Conservation (phyloP, 1,284 basidiomycete species). For the Rhizoctonia solani region DNA sequence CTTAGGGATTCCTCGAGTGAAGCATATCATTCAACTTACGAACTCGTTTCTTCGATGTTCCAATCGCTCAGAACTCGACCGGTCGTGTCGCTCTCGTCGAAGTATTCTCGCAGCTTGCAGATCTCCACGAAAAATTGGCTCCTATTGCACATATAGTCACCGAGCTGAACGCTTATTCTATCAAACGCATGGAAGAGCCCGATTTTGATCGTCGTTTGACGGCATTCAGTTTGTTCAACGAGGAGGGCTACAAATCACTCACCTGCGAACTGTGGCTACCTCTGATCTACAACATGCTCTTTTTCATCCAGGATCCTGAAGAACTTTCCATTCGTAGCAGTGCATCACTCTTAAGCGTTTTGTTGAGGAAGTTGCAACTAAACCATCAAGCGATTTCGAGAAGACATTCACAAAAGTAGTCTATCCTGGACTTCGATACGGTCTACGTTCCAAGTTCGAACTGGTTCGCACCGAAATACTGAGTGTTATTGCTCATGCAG, state of each 20-base stretch:
- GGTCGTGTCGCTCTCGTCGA: conserved; percentile 67
- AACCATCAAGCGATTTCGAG: conserved; percentile 44
- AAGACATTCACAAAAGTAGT: conserved; percentile 67
- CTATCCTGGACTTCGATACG: conserved; percentile 82
- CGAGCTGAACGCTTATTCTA: conserved; percentile 85
- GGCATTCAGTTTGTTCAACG: conserved; percentile 80
- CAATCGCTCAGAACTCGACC: conserved; percentile 71
- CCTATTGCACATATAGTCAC: conserved; percentile 61
- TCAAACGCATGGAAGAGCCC: conserved; percentile 83
- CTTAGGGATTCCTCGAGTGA: conserved; percentile 57
- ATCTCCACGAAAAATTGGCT: conserved; percentile 55
- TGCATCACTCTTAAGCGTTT: conserved; percentile 83
- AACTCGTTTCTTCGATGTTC: conserved; percentile 74
- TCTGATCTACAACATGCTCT: conserved; percentile 81
- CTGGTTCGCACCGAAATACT: conserved; percentile 88
- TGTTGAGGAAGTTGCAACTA: conserved; percentile 58
- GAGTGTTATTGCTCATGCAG: conserved; percentile 76
- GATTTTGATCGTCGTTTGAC: conserved; percentile 87
- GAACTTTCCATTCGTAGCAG: conserved; percentile 89
- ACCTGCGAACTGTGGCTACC: conserved; percentile 77
- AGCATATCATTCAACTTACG: conserved; percentile 64
- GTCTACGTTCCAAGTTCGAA: conserved; percentile 80
- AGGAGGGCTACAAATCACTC: conserved; percentile 56
- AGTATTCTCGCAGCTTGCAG: conserved; percentile 65
- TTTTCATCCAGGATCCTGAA: conserved; percentile 86